Conservation (phyloP, 2,329 filamentous ascomycete species). For the Trichoderma asperellum region DNA sequence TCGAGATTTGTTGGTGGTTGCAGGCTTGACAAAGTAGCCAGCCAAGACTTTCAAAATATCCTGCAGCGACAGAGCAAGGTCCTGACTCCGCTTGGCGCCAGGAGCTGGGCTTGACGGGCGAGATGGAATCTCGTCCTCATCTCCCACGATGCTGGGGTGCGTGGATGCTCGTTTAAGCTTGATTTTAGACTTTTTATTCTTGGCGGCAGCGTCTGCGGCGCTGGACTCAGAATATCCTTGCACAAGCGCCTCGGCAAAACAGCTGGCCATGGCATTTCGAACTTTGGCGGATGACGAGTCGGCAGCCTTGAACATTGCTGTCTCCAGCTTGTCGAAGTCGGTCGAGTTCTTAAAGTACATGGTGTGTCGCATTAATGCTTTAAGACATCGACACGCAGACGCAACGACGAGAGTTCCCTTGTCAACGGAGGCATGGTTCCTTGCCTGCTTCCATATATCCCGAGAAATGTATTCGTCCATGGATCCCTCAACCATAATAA, state of each 20-base stretch:
- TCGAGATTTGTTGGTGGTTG: constrained; percentile 78
- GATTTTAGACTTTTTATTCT: constrained; percentile 71
- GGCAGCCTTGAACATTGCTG: constrained; percentile 80
- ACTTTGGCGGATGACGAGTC: constrained; percentile 77
- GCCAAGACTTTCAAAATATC: constrained; percentile 82
- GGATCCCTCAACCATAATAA: constrained; percentile 72
- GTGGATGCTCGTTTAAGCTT: constrained; percentile 64
- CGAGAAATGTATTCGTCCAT: constrained; percentile 84
- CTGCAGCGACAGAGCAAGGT: constrained; percentile 72
- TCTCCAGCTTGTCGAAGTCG: constrained; percentile 89
- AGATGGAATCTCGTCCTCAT: constrained; percentile 72
- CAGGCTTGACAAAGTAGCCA: constrained; percentile 74
- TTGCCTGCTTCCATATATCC: constrained; percentile 90
- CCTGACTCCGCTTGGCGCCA: constrained; percentile 68
- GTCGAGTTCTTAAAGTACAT: constrained; percentile 82
- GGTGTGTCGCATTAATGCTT: constrained; percentile 71
- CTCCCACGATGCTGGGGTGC: constrained; percentile 63
- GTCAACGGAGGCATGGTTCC: constrained; percentile 75
- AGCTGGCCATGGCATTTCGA: constrained; percentile 83
- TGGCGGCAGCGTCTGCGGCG: constrained; percentile 52
- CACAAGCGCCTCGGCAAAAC: constrained; percentile 79
- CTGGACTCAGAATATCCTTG: constrained; percentile 68
- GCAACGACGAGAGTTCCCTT: constrained; percentile 82
- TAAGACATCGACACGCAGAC: constrained; percentile 77
- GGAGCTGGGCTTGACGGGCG: constrained; percentile 76